These are phyloP conservation scores for Ilyonectria robusta DNA, from an alignment of 2,329 filamentous ascomycete species.

Conservation along the genomic window DNA sequence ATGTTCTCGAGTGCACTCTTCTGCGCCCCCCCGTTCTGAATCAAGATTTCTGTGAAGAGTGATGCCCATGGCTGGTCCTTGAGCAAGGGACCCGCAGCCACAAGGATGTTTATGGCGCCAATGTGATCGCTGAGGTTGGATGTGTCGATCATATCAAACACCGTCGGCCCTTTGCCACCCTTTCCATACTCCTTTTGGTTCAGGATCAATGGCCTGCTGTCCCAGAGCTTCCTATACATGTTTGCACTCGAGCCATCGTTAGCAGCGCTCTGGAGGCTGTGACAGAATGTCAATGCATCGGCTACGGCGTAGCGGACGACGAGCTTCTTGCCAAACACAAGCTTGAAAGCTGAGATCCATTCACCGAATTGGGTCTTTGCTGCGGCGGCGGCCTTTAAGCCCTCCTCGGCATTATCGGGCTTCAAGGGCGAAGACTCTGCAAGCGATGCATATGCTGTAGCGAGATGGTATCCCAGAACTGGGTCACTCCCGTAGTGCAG, in stretches of 20 bases:
- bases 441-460: constrained; percentile 59
- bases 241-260: constrained; percentile 52
- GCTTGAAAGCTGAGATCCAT: constrained; percentile 61
- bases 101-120: constrained; percentile 54
- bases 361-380: constrained; percentile 62
- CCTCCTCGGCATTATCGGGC: constrained; percentile 30
- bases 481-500: constrained; percentile 67
- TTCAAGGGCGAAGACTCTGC: constrained; percentile 57
- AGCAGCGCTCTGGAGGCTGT: constrained; percentile 62
- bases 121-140: constrained; percentile 60
- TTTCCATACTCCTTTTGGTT: constrained; percentile 58
- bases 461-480: constrained; percentile 70
- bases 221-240: constrained; percentile 59
- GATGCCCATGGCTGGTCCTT: constrained; percentile 59
- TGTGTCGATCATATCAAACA: constrained; percentile 72
- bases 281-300: constrained; percentile 66
- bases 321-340: constrained; percentile 47
- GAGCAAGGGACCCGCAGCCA: constrained; percentile 64
- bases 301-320: constrained; percentile 62
- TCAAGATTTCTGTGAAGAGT: constrained; percentile 63
- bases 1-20: constrained; percentile 55
- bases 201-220: constrained; percentile 57
- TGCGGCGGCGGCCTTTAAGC: constrained; percentile 48
- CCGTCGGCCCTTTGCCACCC: constrained; percentile 51
- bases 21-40: constrained; percentile 47